These are phyloP conservation scores for Lecanicillium sp. DNA, from an alignment of 2,329 filamentous ascomycete species.

Conservation along the genomic window DNA sequence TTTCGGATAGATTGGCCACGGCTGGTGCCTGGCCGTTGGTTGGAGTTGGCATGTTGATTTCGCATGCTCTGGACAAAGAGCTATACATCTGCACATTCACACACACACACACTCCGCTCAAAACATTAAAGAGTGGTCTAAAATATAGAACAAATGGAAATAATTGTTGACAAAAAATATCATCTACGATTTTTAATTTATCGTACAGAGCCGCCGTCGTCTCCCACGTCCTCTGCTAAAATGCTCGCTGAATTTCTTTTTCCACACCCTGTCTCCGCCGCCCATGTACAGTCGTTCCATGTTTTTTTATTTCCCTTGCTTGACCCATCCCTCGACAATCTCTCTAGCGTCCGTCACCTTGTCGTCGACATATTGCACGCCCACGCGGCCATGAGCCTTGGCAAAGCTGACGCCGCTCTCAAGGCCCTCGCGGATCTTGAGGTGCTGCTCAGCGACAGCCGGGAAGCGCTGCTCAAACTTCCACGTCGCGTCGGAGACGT, in stretches of 20 bases:
- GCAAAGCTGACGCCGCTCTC: conserved; percentile 65
- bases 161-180: conserved; percentile 15
- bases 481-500: conserved; percentile 82
- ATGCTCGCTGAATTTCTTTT: conserved; percentile 11
- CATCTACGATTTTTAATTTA: conserved; percentile 22
- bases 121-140: neutral
- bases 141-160: conserved; percentile 21
- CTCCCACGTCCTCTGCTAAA: neutral
- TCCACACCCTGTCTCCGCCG: neutral
- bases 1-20: no score
- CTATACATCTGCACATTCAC: no score
- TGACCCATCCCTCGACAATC: conserved; percentile 80
- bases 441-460: conserved; percentile 71
- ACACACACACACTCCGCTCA: no score
- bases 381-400: conserved; percentile 64
- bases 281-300: neutral
- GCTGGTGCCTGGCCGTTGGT: no score
- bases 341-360: conserved; percentile 72
- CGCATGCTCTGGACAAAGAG: no score
- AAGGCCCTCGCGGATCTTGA: conserved; percentile 61
- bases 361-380: conserved; percentile 66
- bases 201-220: conserved; percentile 22
- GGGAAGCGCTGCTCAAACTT: conserved; percentile 88
- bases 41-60: no score
- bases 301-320: conserved; percentile 66